Evolutionary conservation across 2,329 filamentous ascomycete species (phyloP), one percentile per base, ranked within the genome.

Genomic region (Neobulgaria alba): DNA sequence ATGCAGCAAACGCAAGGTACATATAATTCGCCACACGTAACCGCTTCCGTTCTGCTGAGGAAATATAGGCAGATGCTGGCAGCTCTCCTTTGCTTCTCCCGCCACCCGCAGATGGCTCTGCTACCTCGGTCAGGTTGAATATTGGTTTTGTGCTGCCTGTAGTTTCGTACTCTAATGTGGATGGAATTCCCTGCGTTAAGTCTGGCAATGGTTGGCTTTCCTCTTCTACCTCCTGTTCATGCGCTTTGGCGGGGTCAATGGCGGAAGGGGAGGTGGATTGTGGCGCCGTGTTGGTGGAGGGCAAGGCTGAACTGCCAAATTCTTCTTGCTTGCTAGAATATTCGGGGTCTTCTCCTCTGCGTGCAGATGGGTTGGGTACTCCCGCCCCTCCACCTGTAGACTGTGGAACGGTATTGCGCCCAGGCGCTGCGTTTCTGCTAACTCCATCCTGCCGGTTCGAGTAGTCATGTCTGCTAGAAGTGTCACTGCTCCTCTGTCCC

Each of bases 181-280:
- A 95, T 0, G 90, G 90, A 48, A 96, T 94, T 49, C 90, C 90
- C 57, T 90, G 82, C n/a, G 87, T 92, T 33, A 96, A 72, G 60
- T 96, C 89, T 39, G 90, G 90, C 10, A 95, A 75, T 39, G 85
- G 81, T 55, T 81, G 73, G 38, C 75, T 69, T 26, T 9, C 14
- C 17, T 12, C 15, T 37, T 37, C 20, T n/a, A n/a, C n/a, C n/a
- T n/a, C n/a, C 17, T 77, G 69, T 51, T 72, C 66, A 43, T 66
- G 53, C 38, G 67, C 63, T 37, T 57, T 54, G 38, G 67, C 63
- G 35, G 61, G 48, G 32, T 67, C 63, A 40, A 64, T 55, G 36
- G 60, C 55, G 44, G 64, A 51, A 36, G 55, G 44, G 15, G 54
- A 52, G 29, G 53, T 40, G 16, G 52, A 51, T 53, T 60, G 49